Percentiles rank a stretch among this genome's conserved stretches.
phyloP scores from a whole-genome alignment of 768 basidiomycete species.

The Amyloporia xantha region DNA sequence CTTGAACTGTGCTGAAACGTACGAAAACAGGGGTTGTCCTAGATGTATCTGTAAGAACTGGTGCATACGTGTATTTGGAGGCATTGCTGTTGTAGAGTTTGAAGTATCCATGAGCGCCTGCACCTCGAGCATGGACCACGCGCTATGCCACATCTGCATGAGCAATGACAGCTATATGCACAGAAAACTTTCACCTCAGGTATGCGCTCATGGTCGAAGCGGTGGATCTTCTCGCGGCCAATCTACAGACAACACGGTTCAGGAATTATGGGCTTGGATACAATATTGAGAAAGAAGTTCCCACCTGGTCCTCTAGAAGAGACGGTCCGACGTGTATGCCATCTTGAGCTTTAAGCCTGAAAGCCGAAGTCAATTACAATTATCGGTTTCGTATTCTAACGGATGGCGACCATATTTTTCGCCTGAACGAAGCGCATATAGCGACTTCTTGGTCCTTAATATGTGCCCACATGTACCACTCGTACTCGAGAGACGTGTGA shows the following conservation, averaged over 20 bases:
- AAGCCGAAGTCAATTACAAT: too few species aligned
- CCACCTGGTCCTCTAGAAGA: constrained; percentile 63
- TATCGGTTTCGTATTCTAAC: too few species aligned
- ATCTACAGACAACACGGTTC: too few species aligned
- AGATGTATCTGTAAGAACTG: constrained; percentile 65
- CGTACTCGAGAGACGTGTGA: too few species aligned
- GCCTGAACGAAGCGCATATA: too few species aligned
- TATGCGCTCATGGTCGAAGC: constrained; percentile 86
- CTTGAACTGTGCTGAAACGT: constrained; percentile 84
- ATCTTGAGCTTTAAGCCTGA: constrained; percentile 51
- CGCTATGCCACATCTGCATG: too few species aligned
- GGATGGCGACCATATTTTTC: too few species aligned
- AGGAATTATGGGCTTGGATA: too few species aligned
- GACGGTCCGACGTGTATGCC: constrained; percentile 54
- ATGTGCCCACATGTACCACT: too few species aligned
- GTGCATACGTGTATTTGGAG: constrained; percentile 63
- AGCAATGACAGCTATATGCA: constrained; percentile 15
- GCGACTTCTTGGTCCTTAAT: too few species aligned
- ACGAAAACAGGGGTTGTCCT: constrained; percentile 73
- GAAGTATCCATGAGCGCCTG: constrained; percentile 81
- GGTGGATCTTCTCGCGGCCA: constrained; percentile 66
- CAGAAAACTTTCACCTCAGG: constrained; percentile 48
- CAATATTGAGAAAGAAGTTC: background rate
- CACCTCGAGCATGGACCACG: constrained; percentile 63
- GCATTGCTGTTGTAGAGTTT: constrained; percentile 62